These are phyloP conservation scores for Solanum chiquidenum DNA, from an alignment of 257 asterid genomes.

Conservation along the genomic window DNA sequence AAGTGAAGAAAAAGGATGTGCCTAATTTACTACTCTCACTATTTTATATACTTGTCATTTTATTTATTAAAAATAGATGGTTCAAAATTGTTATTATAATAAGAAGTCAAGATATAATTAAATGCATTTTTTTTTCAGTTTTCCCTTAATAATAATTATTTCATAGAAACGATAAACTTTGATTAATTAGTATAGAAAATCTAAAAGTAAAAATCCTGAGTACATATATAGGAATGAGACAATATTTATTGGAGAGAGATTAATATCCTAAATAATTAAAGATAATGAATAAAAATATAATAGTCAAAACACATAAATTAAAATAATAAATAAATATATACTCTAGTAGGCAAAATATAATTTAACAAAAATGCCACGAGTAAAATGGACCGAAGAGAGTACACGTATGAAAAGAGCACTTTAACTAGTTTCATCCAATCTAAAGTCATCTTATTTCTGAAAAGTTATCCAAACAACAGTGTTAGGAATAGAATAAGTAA, in stretches of 20 bases:
- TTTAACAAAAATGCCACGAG: background rate
- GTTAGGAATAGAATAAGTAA: background rate
- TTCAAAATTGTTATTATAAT: background rate
- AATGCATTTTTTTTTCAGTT: background rate
- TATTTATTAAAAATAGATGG: background rate
- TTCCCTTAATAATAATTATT: background rate
- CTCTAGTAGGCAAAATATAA: background rate
- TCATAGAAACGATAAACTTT: background rate
- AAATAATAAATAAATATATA: background rate
- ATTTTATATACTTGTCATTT: background rate
- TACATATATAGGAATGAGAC: background rate
- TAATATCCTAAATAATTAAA: background rate
- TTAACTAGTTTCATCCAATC: background rate
- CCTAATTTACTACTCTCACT: background rate
- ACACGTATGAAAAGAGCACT: background rate
- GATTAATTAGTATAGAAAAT: background rate
- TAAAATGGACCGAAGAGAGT: background rate
- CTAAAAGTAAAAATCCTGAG: no score
- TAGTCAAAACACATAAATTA: no score
- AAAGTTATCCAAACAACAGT: background rate
- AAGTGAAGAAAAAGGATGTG: background rate
- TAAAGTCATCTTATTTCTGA: no score
- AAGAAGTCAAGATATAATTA: background rate
- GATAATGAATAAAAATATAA: background rate
- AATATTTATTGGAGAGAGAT: background rate